Evolutionary conservation across 2,329 filamentous ascomycete genomes (phyloP).

Genomic region (Clonostachys solani): DNA sequence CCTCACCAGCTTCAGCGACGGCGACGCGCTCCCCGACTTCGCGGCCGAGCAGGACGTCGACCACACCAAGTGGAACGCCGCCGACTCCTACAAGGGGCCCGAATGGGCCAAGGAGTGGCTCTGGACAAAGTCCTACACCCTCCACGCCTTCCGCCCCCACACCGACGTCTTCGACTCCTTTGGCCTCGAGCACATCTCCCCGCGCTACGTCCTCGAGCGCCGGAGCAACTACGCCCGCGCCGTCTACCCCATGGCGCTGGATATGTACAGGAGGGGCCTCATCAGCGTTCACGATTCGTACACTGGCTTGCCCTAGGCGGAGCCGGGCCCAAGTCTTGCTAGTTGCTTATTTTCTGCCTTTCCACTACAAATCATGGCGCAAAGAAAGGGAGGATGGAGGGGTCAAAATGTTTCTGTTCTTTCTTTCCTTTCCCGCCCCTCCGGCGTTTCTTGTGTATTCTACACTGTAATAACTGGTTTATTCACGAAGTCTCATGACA

Average conservation of each 20-base stretch:
- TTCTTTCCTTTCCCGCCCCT: too few species aligned
- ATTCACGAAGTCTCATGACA: too few species aligned
- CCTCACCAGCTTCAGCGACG: not conserved
- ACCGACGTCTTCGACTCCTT: conserved; percentile 1
- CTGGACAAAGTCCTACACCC: conserved; percentile 5
- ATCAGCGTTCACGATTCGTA: not conserved
- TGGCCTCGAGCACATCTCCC: conserved; percentile 8
- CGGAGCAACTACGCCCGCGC: conserved; percentile 15
- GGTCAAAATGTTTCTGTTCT: too few species aligned
- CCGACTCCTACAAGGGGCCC: conserved; percentile 6
- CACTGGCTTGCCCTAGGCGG: too few species aligned
- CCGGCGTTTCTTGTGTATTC: too few species aligned
- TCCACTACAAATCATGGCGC: too few species aligned
- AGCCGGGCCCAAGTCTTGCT: too few species aligned
- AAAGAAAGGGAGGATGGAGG: too few species aligned
- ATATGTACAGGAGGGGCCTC: conserved; percentile 9
- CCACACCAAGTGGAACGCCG: conserved; percentile 6
- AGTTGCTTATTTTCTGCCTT: too few species aligned
- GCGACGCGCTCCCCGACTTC: conserved; percentile 1
- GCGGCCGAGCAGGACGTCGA: conserved; percentile 1
- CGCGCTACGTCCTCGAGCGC: conserved; percentile 12
- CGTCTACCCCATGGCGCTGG: conserved; percentile 10
- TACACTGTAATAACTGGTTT: too few species aligned
- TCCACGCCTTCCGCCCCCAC: conserved; percentile 11
- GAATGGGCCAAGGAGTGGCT: not conserved